phyloP scores from a whole-genome alignment of 306 rosid genomes.

The Astragalus glycyphyllos region DNA sequence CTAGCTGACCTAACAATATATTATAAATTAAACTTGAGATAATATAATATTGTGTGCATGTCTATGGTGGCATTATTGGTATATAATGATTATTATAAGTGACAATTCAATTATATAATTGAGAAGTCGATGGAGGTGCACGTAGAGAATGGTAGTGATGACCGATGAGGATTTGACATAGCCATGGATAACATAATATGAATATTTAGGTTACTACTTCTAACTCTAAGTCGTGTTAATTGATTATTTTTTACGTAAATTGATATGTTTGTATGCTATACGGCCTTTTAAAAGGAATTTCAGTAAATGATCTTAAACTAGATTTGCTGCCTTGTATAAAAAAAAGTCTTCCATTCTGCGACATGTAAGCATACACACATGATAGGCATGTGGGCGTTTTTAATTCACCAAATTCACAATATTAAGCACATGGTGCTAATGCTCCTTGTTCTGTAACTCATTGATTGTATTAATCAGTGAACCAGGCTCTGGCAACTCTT shows the following conservation, averaged over 20 bases:
- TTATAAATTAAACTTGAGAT: constrained; percentile 2
- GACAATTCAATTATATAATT: neutral
- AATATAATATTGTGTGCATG: neutral
- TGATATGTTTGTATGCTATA: neutral
- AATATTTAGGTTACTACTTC: too few species aligned
- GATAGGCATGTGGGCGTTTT: neutral
- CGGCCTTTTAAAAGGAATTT: neutral
- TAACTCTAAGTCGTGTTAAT: too few species aligned
- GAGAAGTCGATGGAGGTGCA: neutral
- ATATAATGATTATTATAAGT: constrained; percentile 3
- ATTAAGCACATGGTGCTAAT: constrained; percentile 24
- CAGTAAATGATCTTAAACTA: constrained; percentile 16
- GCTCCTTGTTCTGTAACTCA: constrained; percentile 19
- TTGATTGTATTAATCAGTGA: constrained; percentile 66
- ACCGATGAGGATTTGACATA: neutral
- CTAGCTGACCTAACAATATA: constrained; percentile 30
- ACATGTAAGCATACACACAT: neutral
- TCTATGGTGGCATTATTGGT: neutral
- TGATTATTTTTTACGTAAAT: neutral
- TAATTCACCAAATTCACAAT: neutral
- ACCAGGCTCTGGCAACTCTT: constrained; percentile 89
- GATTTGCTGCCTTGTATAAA: too few species aligned
- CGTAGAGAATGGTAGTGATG: constrained; percentile 1
- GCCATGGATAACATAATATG: constrained; percentile 4
- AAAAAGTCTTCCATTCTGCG: too few species aligned